phyloP scores from a whole-genome alignment of 2,329 filamentous ascomycete genomes.

The Aspergillus intermedius region DNA sequence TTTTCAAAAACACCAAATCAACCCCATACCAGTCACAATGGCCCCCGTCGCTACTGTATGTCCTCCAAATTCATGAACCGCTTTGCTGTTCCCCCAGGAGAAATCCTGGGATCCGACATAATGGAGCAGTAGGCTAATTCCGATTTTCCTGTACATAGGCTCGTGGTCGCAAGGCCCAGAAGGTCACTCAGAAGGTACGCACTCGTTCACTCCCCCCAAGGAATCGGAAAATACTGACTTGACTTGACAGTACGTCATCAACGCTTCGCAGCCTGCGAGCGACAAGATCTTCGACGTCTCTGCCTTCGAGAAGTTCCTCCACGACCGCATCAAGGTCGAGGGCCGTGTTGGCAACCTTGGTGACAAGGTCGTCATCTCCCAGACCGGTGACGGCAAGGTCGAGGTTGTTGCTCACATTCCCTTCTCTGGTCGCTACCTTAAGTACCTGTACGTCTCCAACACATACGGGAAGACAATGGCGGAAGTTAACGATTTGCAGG shows the following conservation, averaged over 20 bases:
- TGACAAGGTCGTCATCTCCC: conserved; percentile 82
- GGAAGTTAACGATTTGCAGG: conserved; percentile 41
- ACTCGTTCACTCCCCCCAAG: conserved; percentile 10
- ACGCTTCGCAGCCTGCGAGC: conserved; percentile 93
- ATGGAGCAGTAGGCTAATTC: conserved; percentile 93
- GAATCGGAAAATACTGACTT: background rate
- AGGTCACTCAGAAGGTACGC: conserved; percentile 45
- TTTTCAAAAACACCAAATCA: conserved; percentile 19
- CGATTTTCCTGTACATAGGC: conserved; percentile 43
- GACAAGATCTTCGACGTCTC: conserved; percentile 99
- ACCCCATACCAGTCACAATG: conserved; percentile 57
- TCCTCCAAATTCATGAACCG: conserved; percentile 52
- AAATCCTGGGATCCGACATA: conserved; percentile 21
- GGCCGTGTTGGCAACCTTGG: conserved; percentile 97
- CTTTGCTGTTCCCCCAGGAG: conserved; percentile 82
- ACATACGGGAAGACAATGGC: background rate
- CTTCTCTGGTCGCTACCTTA: conserved; percentile 97
- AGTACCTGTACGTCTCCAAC: conserved; percentile 77
- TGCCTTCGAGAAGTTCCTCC: conserved; percentile 99
- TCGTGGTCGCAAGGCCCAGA: conserved; percentile 42
- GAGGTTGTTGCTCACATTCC: conserved; percentile 96
- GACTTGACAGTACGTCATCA: conserved; percentile 90
- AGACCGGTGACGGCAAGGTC: conserved; percentile 93
- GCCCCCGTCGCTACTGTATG: conserved; percentile 81
- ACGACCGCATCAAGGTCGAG: conserved; percentile 99